phyloP scores from a whole-genome alignment of 2,329 filamentous ascomycete species.

The Ilyonectria mors-panacis region DNA sequence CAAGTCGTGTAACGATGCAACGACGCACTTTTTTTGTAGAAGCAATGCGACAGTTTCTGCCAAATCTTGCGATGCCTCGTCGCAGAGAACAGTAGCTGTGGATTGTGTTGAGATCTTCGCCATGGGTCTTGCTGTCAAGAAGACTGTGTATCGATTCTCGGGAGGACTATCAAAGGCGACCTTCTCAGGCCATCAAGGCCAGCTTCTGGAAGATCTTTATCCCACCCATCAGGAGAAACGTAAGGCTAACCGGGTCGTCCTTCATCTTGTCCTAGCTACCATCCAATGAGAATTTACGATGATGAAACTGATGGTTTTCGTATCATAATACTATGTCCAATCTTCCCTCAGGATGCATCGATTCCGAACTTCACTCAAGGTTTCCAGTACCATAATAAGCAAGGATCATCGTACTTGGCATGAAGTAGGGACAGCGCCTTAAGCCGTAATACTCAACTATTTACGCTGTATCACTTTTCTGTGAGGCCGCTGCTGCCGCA shows the following conservation, averaged over 20 bases:
- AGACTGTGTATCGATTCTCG: background rate
- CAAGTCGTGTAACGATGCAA: background rate
- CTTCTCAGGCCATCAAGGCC: constrained; percentile 42
- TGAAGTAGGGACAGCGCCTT: too few relatives aligned
- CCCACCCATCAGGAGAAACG: constrained; percentile 46
- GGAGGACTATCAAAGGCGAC: background rate
- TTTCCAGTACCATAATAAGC: background rate
- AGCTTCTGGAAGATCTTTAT: constrained; percentile 42
- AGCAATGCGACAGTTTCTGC: background rate
- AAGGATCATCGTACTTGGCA: too few relatives aligned
- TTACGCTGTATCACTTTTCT: too few relatives aligned
- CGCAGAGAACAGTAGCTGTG: background rate
- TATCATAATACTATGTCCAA: constrained; percentile 1
- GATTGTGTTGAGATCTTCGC: background rate
- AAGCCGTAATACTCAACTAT: too few relatives aligned
- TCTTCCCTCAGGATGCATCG: background rate
- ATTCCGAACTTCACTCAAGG: constrained; percentile 4
- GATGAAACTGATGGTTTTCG: background rate
- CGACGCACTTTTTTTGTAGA: background rate
- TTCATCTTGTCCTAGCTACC: constrained; percentile 55
- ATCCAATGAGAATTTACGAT: constrained; percentile 43
- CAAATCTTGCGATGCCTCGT: background rate
- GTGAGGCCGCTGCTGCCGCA: too few relatives aligned
- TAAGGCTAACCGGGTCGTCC: constrained; percentile 46
- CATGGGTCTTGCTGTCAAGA: background rate